These are phyloP conservation scores for Populus hybrid DNA, from an alignment of 441 rosid species.

Conservation along the genomic window DNA sequence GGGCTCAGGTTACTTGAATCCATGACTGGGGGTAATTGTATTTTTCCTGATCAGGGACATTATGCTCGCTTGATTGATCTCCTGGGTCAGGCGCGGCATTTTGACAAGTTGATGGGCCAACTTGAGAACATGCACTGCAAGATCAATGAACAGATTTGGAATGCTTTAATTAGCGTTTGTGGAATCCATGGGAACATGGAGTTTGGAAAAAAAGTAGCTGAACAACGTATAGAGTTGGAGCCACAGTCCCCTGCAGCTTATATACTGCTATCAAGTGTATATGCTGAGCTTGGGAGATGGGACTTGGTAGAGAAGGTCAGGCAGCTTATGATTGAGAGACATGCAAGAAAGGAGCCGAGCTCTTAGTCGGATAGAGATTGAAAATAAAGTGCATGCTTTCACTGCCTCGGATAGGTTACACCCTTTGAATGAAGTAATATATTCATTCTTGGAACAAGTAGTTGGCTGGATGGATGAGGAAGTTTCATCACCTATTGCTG, in stretches of 20 bases:
- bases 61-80: slow-evolving; percentile 71
- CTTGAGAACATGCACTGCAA: slow-evolving; percentile 56
- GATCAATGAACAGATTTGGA: slow-evolving; percentile 52
- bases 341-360: slow-evolving; percentile 50
- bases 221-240: slow-evolving; percentile 49
- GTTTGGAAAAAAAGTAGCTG: slow-evolving; percentile 64
- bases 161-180: slow-evolving; percentile 65
- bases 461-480: slow-evolving; percentile 45
- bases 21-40: slow-evolving; percentile 34
- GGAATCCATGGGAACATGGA: slow-evolving; percentile 59
- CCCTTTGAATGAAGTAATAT: slow-evolving; percentile 43
- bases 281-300: slow-evolving; percentile 58
- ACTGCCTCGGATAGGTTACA: slow-evolving; percentile 43
- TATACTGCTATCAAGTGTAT: slow-evolving; percentile 56
- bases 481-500: slow-evolving; percentile 26
- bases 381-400: slow-evolving; percentile 47
- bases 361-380: slow-evolving; percentile 69
- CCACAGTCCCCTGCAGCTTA: slow-evolving; percentile 67
- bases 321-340: slow-evolving; percentile 58
- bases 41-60: slow-evolving; percentile 58
- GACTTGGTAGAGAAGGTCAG: slow-evolving; percentile 61
- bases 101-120: slow-evolving; percentile 53
- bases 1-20: slow-evolving; percentile 40
- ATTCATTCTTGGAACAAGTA: slow-evolving; percentile 38
- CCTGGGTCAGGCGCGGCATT: slow-evolving; percentile 56